phyloP scores from a whole-genome alignment of 2,329 filamentous ascomycete genomes.

The Alternaria angustiovoidea region DNA sequence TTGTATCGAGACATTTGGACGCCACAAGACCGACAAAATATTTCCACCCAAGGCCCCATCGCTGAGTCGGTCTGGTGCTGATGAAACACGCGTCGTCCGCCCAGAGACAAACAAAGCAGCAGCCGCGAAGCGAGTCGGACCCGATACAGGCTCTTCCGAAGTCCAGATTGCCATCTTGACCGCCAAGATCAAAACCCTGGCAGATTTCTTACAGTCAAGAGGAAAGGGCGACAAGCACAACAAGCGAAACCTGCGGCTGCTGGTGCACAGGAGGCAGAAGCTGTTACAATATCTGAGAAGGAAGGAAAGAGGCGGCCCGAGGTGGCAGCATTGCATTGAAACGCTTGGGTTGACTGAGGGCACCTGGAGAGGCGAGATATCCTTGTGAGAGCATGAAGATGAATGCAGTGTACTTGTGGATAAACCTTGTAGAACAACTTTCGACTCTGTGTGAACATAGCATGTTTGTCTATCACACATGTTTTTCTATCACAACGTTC shows the following conservation, averaged over 20 bases:
- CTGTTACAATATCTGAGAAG: constrained; percentile 83
- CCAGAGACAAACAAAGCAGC: constrained; percentile 48
- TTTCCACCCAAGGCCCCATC: constrained; percentile 68
- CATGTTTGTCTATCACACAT: neutral
- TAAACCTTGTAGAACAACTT: neutral
- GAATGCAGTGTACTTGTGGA: neutral
- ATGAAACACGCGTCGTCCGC: constrained; percentile 54
- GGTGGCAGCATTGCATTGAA: constrained; percentile 87
- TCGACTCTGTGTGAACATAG: neutral
- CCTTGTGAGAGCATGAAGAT: constrained; percentile 59
- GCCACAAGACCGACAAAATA: constrained; percentile 81
- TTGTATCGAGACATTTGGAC: constrained; percentile 86
- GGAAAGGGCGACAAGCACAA: constrained; percentile 91
- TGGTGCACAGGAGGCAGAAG: constrained; percentile 91
- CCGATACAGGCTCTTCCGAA: constrained; percentile 93
- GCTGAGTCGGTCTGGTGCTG: constrained; percentile 56
- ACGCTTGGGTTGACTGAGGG: constrained; percentile 86
- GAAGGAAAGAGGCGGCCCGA: constrained; percentile 88
- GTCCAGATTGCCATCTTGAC: constrained; percentile 98
- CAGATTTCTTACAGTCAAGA: constrained; percentile 72
- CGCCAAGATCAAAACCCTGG: constrained; percentile 85
- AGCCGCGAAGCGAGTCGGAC: constrained; percentile 72
- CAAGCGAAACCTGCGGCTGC: constrained; percentile 84
- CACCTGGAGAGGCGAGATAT: constrained; percentile 91
- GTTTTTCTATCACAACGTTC: neutral